Evolutionary conservation across 1,284 basidiomycete species (phyloP), one percentile per base, ranked within the genome.

Genomic region (Cryptococcus sp.): DNA sequence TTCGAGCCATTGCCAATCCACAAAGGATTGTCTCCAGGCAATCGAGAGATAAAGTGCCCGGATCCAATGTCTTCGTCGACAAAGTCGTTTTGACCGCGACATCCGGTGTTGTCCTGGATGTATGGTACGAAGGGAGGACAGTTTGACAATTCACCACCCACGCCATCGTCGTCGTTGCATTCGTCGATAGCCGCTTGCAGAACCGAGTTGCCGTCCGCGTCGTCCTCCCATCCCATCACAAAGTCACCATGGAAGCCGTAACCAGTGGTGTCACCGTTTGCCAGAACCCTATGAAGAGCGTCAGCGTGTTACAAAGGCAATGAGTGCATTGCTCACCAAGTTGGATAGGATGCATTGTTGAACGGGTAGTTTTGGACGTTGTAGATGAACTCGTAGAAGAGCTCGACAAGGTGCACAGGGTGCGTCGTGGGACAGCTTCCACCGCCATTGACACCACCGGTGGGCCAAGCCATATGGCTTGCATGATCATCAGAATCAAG

Each of bases 231-330:
- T 35, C 62, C 62, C 49, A 67, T 67, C 38, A 68, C 61, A 47
- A 76, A 76, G 57, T 76, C 74, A 31, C 63, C 74, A 53, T 76
- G 74, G 45, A 70, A 54, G 38, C 73, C 74, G 51, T 66, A 71
- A 40, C 72, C 75, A 19, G 71, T 75, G 19, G 69, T 72, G 57
- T 77, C 75, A 39, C 75, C 75, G 55, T 74, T 75, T 17, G 77
- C 72, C 74, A 73, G 75, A 23, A 67, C 69, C 74, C 72, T 44
- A 55, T 54, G 16, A 70, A 39, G 6, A 67, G 25, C 5, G 55
- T 59, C 17, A 66, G 67, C 1, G 68, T 66, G 53, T 57, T 60
- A 13, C 31, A 35, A 8, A 35, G 55, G 57, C 59, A 4, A 56
- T 45, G 11, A 59, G 66, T 64, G 13, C 58, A 16, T 54, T 35